phyloP scores from a whole-genome alignment of 129 eudicot genomes.

The Flaveria brownii region DNA sequence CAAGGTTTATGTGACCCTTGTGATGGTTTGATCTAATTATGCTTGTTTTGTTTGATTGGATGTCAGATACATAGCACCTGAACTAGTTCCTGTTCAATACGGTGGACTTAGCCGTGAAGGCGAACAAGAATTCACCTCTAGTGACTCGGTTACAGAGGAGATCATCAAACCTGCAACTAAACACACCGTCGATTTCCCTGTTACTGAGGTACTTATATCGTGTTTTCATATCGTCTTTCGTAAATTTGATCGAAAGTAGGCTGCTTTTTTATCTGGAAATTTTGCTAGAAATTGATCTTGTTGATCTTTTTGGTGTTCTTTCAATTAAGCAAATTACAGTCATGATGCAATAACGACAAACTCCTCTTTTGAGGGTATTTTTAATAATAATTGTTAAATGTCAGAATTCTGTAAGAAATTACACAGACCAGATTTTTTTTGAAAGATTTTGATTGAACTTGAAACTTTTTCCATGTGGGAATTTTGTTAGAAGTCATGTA shows the following conservation, averaged over 20 bases:
- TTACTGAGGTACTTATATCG: constrained; percentile 52
- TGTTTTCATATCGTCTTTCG: not conserved
- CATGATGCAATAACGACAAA: not conserved
- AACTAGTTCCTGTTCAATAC: constrained; percentile 81
- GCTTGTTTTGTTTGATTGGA: not conserved
- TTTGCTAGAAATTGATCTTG: constrained; percentile 3
- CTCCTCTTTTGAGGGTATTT: not conserved
- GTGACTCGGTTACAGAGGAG: constrained; percentile 64
- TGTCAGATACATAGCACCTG: constrained; percentile 79
- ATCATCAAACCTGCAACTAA: constrained; percentile 66
- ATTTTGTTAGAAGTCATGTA: constrained; percentile 11
- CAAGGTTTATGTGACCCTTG: not conserved
- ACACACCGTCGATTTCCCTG: constrained; percentile 62
- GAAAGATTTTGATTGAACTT: constrained; percentile 5
- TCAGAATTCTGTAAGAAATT: not conserved
- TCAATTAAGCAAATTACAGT: not conserved
- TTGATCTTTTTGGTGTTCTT: not conserved
- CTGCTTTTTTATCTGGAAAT: not conserved
- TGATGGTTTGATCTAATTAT: not conserved
- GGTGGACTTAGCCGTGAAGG: constrained; percentile 90
- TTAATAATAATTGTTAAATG: not conserved
- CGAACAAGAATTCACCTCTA: constrained; percentile 59
- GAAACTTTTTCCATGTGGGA: not conserved
- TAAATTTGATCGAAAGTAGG: not conserved
- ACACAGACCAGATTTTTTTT: not conserved